Percentiles rank a stretch among this genome's conserved stretches.
Conservation (phyloP, 208 protist species). For the Lotmaria passim region DNA sequence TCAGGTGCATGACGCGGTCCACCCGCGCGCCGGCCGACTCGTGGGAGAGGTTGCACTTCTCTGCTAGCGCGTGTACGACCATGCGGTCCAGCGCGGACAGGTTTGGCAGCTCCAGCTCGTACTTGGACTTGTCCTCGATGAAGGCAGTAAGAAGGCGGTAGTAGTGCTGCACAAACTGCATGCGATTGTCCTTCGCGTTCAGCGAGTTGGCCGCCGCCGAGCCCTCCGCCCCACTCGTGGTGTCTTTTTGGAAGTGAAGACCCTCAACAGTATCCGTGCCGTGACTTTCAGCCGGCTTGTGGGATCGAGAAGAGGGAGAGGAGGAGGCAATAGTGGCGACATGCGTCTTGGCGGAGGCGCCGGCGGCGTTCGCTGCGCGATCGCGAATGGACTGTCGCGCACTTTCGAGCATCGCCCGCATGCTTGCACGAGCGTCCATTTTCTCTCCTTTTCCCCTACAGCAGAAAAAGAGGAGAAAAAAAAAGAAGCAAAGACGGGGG, state of each 20-base stretch:
- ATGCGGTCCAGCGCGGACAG: conserved; percentile 75
- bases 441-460: not conserved
- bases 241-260: conserved; percentile 27
- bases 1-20: conserved; percentile 69
- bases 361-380: conserved; percentile 32
- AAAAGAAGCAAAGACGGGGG: conserved; percentile 2
- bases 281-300: conserved; percentile 46
- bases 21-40: conserved; percentile 54
- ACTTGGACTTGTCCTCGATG: conserved; percentile 76
- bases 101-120: conserved; percentile 71
- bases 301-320: not conserved
- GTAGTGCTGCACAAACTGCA: conserved; percentile 77
- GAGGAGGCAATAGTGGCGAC: conserved; percentile 9
- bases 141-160: conserved; percentile 75
- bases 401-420: conserved; percentile 40
- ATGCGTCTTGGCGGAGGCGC: conserved; percentile 2
- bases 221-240: conserved; percentile 1
- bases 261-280: conserved; percentile 3
- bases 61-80: conserved; percentile 80
- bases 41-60: conserved; percentile 89
- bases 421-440: conserved; percentile 33
- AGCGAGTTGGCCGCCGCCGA: conserved; percentile 26
- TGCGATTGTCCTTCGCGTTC: conserved; percentile 59
- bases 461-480: not conserved
- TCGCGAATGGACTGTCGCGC: conserved; percentile 33